Conservation (phyloP, 257 asterid species). For the Dorcoceras hygrometricum region DNA sequence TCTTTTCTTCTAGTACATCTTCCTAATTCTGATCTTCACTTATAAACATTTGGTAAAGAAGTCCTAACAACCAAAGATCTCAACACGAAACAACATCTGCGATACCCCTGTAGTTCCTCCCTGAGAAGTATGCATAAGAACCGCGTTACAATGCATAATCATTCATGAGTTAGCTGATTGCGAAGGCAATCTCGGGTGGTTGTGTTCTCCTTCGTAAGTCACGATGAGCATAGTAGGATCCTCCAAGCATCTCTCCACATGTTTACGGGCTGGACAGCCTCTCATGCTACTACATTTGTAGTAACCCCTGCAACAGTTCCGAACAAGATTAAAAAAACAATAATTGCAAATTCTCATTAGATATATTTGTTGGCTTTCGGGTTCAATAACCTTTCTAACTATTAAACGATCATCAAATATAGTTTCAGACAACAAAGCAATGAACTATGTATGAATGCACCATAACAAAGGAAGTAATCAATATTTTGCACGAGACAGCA, state of each 20-base stretch:
- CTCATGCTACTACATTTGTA: slow-evolving; percentile 60
- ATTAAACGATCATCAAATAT: not conserved
- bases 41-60: not conserved
- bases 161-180: slow-evolving; percentile 29
- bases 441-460: not conserved
- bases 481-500: slow-evolving; percentile 8
- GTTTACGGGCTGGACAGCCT: slow-evolving; percentile 61
- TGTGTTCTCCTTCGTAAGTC: slow-evolving; percentile 49
- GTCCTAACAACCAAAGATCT: slow-evolving; percentile 19
- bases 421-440: not conserved
- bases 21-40: not conserved
- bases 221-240: slow-evolving; percentile 57
- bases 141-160: not conserved
- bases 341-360: not conserved
- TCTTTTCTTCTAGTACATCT: not conserved
- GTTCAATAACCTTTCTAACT: slow-evolving; percentile 6
- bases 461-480: not conserved
- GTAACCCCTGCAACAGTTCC: slow-evolving; percentile 42
- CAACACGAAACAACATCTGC: slow-evolving; percentile 8
- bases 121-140: slow-evolving; percentile 18
- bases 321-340: not conserved
- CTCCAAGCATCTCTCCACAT: slow-evolving; percentile 50
- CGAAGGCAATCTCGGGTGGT: slow-evolving; percentile 40
- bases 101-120: slow-evolving; percentile 13
- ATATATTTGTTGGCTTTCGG: too few species aligned